Conservation (phyloP, 78 protist genomes). For the Guillardia theta region DNA sequence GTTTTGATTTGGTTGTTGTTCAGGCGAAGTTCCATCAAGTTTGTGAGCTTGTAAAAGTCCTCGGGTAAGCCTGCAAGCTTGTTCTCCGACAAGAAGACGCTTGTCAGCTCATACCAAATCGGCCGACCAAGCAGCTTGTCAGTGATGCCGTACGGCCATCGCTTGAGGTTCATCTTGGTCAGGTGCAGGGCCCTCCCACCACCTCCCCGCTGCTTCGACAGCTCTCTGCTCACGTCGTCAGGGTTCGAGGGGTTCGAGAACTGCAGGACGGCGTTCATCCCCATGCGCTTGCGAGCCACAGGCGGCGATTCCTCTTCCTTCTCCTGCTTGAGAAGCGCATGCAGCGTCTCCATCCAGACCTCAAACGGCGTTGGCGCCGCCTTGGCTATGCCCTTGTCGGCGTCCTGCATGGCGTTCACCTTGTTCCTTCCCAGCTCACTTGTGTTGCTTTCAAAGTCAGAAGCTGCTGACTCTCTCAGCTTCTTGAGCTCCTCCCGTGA, state of each 20-base stretch:
- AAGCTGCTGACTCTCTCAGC: not conserved
- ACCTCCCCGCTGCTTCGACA: not conserved
- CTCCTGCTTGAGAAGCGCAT: not conserved
- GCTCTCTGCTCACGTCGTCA: not conserved
- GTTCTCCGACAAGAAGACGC: not conserved
- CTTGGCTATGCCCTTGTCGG: not conserved
- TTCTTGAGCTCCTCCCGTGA: not conserved
- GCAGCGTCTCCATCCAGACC: not conserved
- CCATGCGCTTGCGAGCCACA: not conserved
- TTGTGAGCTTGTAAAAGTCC: not conserved
- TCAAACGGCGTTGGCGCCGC: not conserved
- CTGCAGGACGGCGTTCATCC: not conserved
- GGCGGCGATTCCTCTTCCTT: not conserved
- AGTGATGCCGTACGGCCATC: not conserved
- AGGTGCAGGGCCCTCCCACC: not conserved
- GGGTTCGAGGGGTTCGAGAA: not conserved
- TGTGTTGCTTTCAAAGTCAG: not conserved
- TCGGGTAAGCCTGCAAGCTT: not conserved
- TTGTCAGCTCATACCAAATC: not conserved
- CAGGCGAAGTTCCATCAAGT: not conserved
- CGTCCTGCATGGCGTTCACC: not conserved
- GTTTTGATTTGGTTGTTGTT: not conserved
- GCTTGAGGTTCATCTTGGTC: not conserved
- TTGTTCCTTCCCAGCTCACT: not conserved
- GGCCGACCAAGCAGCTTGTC: not conserved